phyloP scores from a whole-genome alignment of 2,329 filamentous ascomycete species.

The Penicillium glabrum region DNA sequence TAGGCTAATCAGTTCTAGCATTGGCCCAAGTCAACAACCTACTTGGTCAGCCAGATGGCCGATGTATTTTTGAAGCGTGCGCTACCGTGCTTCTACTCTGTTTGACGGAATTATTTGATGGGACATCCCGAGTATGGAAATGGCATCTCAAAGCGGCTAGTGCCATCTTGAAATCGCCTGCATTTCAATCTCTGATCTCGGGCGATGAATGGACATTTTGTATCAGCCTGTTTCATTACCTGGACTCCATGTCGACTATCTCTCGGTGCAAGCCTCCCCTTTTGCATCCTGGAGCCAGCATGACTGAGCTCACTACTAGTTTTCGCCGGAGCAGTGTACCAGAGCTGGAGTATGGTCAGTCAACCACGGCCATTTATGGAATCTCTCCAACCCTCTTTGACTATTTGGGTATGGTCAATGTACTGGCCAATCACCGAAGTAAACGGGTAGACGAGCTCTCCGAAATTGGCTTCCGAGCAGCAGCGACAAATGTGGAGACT shows the following conservation, averaged over 20 bases:
- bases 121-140: conserved; percentile 45
- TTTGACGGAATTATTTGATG: conserved; percentile 47
- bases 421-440: conserved; percentile 29
- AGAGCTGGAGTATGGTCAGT: conserved; percentile 2
- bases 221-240: conserved; percentile 40
- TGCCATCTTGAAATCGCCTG: conserved; percentile 35
- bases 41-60: conserved; percentile 15
- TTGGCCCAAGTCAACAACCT: conserved; percentile 24
- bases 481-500: conserved; percentile 34
- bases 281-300: conserved; percentile 15
- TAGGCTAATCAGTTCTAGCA: conserved; percentile 11
- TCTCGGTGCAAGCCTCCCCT: conserved; percentile 30
- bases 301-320: conserved; percentile 18
- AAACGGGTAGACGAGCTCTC: conserved; percentile 28
- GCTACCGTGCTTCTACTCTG: conserved; percentile 44
- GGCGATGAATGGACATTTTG: conserved; percentile 36
- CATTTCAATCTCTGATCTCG: conserved; percentile 24
- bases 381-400: conserved; percentile 24
- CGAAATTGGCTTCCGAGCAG: conserved; percentile 32
- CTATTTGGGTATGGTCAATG: conserved; percentile 28
- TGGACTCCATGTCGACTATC: conserved; percentile 32
- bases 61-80: conserved; percentile 42
- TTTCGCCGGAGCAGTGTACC: conserved; percentile 9
- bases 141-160: conserved; percentile 47
- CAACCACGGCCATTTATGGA: conserved; percentile 21